phyloP scores from a whole-genome alignment of 83 land plant species.

The Picea engelmannii region DNA sequence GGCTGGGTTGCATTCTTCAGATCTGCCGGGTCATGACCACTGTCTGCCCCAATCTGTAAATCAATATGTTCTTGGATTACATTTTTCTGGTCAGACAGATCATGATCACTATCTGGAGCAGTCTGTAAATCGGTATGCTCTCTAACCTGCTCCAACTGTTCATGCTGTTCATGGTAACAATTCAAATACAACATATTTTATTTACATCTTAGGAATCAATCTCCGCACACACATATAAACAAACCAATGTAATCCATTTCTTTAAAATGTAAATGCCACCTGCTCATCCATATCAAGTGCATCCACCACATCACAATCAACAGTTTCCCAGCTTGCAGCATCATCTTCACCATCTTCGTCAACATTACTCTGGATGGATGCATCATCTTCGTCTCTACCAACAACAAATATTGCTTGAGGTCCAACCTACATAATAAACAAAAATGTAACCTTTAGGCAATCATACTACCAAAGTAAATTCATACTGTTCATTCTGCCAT shows the following conservation, averaged over 20 bases:
- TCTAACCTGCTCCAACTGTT: not conserved
- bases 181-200: no score
- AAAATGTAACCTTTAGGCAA: not conserved
- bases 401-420: constrained; percentile 82
- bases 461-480: not conserved
- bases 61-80: no score
- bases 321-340: constrained; percentile 87
- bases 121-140: constrained; percentile 23
- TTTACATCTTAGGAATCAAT: no score
- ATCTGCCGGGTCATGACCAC: not conserved
- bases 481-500: not conserved
- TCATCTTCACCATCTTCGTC: constrained; percentile 44
- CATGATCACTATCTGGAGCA: constrained; percentile 8
- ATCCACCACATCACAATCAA: constrained; percentile 49
- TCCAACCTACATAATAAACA: constrained; percentile 53
- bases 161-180: no score
- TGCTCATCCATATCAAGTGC: constrained; percentile 29
- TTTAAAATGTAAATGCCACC: constrained; percentile 29
- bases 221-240: no score
- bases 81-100: not conserved
- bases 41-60: no score
- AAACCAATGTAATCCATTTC: constrained; percentile 6
- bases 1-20: not conserved
- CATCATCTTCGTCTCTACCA: constrained; percentile 69
- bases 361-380: constrained; percentile 38